A percentile compares a stretch with the other conserved stretches of the same genome.
phyloP scores from a whole-genome alignment of 108 stramenopile species.

The Cyclotella kingstonii region DNA sequence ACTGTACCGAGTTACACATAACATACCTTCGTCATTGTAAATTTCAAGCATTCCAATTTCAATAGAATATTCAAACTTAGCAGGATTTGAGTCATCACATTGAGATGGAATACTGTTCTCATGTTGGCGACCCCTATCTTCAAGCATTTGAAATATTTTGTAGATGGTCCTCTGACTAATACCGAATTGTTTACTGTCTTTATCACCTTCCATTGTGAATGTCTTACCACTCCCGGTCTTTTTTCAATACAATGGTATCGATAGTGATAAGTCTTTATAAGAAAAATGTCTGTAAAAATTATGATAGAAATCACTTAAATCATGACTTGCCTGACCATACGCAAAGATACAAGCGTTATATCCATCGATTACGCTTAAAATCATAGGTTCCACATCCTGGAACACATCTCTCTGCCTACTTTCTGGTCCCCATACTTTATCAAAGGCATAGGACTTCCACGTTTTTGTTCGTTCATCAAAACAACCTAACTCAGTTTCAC shows the following conservation, averaged over 20 bases:
- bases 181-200: conserved; percentile 67
- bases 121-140: conserved; percentile 68
- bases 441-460: conserved; percentile 89
- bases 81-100: conserved; percentile 23
- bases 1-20: too few species aligned
- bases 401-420: conserved; percentile 86
- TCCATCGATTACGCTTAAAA: conserved; percentile 93
- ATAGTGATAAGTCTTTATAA: background rate
- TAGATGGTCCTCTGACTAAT: conserved; percentile 87
- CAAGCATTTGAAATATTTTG: conserved; percentile 81
- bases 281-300: too few species aligned
- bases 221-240: conserved; percentile 83
- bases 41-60: conserved; percentile 83
- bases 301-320: too few species aligned
- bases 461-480: conserved; percentile 74
- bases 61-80: conserved; percentile 55
- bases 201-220: conserved; percentile 87
- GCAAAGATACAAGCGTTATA: conserved; percentile 99
- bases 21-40: conserved; percentile 81
- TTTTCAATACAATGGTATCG: background rate
- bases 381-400: conserved; percentile 93
- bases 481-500: conserved; percentile 87
- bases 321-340: conserved; percentile 92
- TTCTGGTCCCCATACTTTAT: conserved; percentile 95
- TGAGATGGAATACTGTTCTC: conserved; percentile 24